Base-by-base conservation (phyloP, 352 stramenopile genomes). In the Pythium aquatile region DNA sequence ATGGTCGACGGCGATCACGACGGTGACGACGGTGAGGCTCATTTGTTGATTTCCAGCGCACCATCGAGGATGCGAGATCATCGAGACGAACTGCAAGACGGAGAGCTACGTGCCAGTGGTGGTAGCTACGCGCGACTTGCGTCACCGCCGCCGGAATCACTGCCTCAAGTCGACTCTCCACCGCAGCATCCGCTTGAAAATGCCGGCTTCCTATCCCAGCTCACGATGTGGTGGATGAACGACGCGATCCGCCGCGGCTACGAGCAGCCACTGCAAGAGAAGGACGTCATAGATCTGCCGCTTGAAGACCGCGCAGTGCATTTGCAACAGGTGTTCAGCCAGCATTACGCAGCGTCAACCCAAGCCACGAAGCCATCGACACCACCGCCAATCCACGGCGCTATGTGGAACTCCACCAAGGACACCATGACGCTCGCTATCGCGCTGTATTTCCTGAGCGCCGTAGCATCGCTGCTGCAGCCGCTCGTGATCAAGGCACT, bases 281-380 rank as follows among this genome's bases (percentile, higher is more conserved):
- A 64, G 13, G 61, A 76, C 37, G 65, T 76, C 13, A 71, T 60
- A 61, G 29, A 17, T 28, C 53, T 78, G 13, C 59, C 58, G 1
- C 16, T 14, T 17, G 14, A 26, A 16, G 68, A 78, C 53, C 47
- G 49, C 24, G 30, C 68, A 2, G 61, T n/a, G 4, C 57, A 52
- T 33, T 53, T 78, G 32, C 61, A 72, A 32, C 28, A 28, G 5
- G 26, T 55, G 9, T 78, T 78, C 39, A 35, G 53, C 61, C 30
- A 26, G 52, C 52, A 58, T 30, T 58, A 58, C 16, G 14, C 10
- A 6, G 14, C 9, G 8, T 29, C 47, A 10, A 54, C 1, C 5
- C 40, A 54, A 5, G 47, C 47, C 20, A 13, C 47, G 17, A 14
- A 24, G 14, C 10, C n/a, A 7, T 6, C 4, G 26, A 30, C 47